Conservation (phyloP, 345 rosid species). For the Geranium rotundifolium region DNA sequence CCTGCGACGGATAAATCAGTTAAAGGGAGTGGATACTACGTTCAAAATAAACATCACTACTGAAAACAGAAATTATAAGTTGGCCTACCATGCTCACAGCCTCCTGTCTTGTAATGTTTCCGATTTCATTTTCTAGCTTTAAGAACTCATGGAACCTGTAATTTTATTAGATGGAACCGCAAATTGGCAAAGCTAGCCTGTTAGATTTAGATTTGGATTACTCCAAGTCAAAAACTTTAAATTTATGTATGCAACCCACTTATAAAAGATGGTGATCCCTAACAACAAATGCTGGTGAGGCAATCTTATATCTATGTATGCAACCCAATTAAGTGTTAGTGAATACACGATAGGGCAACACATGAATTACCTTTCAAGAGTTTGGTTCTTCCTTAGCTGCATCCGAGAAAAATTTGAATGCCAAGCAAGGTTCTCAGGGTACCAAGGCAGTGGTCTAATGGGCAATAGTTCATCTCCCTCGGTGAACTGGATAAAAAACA, state of each 20-base stretch:
- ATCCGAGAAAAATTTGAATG: conserved; percentile 83
- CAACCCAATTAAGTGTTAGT: no score
- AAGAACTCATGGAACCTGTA: conserved; percentile 90
- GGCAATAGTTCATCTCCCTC: conserved; percentile 66
- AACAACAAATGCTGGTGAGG: no score
- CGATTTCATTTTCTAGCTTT: conserved; percentile 89
- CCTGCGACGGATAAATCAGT: conserved; percentile 31
- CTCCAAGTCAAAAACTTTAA: conserved; percentile 1
- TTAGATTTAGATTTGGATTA: background rate
- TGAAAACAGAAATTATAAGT: background rate
- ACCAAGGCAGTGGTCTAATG: conserved; percentile 86
- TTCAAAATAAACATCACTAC: background rate
- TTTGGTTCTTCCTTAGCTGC: conserved; percentile 84
- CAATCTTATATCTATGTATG: no score
- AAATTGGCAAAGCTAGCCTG: background rate
- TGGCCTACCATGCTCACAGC: conserved; percentile 90
- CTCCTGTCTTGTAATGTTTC: conserved; percentile 93
- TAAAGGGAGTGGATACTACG: background rate
- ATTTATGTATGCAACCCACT: background rate
- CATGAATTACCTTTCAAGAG: conserved; percentile 64
- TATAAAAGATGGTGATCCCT: no score
- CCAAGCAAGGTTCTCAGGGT: conserved; percentile 85
- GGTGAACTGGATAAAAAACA: conserved; percentile 26
- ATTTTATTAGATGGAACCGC: conserved; percentile 4
- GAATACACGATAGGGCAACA: background rate